phyloP scores from a whole-genome alignment of 2,329 filamentous ascomycete species.

The Talaromyces islandicus region DNA sequence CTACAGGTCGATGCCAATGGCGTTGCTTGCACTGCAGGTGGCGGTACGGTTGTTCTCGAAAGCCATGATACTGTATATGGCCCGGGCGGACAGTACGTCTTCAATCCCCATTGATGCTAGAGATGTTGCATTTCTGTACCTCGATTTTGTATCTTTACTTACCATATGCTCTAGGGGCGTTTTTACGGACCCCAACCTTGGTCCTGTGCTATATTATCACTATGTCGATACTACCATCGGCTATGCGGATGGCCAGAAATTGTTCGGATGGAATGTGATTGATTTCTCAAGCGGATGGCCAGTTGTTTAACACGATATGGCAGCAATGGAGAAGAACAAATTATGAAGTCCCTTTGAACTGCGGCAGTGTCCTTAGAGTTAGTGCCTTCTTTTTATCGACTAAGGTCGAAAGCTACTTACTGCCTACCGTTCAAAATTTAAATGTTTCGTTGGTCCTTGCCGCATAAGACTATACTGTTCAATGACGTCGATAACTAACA shows the following conservation, averaged over 20 bases:
- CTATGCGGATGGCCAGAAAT: constrained; percentile 42
- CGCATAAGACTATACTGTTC: background rate
- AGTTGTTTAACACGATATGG: constrained; percentile 21
- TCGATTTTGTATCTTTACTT: constrained; percentile 1
- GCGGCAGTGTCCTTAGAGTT: background rate
- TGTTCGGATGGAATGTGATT: constrained; percentile 44
- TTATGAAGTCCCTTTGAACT: background rate
- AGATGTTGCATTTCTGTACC: background rate
- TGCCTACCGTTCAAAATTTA: background rate
- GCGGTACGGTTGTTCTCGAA: constrained; percentile 57
- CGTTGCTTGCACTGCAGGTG: constrained; percentile 47
- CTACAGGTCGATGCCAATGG: constrained; percentile 47
- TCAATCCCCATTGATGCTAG: background rate
- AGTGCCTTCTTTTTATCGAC: background rate
- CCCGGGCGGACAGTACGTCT: constrained; percentile 59
- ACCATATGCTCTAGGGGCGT: constrained; percentile 20
- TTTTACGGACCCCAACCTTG: constrained; percentile 30
- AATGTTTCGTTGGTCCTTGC: background rate
- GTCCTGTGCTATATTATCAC: constrained; percentile 58
- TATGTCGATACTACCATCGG: constrained; percentile 53
- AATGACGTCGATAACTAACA: background rate
- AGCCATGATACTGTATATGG: constrained; percentile 58
- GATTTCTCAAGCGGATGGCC: constrained; percentile 43
- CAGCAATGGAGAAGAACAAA: background rate
- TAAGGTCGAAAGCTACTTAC: background rate